Evolutionary conservation across 75 land plant species (phyloP).

Genomic region (Selaginella moellendorffii): DNA sequence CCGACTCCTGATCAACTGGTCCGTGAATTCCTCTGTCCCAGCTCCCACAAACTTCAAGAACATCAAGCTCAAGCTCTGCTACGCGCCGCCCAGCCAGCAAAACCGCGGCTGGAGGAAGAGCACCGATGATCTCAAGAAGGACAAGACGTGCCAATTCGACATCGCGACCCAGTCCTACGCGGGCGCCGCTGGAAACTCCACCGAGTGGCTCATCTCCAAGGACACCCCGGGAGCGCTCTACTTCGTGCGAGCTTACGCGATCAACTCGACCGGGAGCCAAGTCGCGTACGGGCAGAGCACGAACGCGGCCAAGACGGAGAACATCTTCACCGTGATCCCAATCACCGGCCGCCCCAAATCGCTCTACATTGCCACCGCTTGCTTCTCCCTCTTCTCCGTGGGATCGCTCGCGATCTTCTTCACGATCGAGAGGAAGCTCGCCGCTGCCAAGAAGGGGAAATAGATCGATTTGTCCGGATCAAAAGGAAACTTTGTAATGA

Average conservation of each 20-base stretch:
- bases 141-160: constrained; percentile 56
- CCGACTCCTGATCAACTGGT: constrained; percentile 41
- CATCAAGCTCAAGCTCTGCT: constrained; percentile 44
- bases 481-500: neutral
- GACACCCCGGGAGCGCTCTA: constrained; percentile 50
- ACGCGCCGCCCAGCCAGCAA: constrained; percentile 56
- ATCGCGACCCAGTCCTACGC: constrained; percentile 23
- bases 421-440: constrained; percentile 31
- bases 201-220: constrained; percentile 27
- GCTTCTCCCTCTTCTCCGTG: constrained; percentile 70
- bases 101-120: constrained; percentile 20
- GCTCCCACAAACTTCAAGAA: constrained; percentile 25
- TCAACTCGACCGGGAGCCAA: constrained; percentile 20
- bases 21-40: constrained; percentile 18
- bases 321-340: constrained; percentile 41
- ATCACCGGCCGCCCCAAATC: constrained; percentile 53
- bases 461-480: neutral
- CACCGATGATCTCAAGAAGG: constrained; percentile 26
- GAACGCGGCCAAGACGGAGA: constrained; percentile 25
- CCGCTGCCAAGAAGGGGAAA: constrained; percentile 11
- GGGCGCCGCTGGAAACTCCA: constrained; percentile 3
- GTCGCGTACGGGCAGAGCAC: constrained; percentile 69
- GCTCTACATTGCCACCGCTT: constrained; percentile 48
- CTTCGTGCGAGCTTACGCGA: constrained; percentile 63
- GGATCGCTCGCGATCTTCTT: constrained; percentile 51